Base-by-base conservation (phyloP, 2,329 filamentous ascomycete genomes). In the Penicillium janthinellum region DNA sequence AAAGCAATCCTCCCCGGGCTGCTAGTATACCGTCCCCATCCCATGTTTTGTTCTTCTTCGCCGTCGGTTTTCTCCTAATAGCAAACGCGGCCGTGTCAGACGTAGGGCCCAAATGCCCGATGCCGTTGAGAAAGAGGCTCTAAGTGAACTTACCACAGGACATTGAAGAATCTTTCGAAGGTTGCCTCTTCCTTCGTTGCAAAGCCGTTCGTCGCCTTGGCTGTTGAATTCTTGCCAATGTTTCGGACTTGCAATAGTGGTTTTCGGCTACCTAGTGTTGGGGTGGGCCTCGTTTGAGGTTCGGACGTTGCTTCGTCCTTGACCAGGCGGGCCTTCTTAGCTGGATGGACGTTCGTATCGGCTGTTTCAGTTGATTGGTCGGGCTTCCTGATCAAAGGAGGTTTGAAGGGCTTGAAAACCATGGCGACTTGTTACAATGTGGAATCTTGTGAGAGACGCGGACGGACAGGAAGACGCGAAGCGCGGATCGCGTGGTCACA, bases 21-120 rank as follows among this genome's bases (percentile, higher is more conserved):
- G 81, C 79, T 8, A 91, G 78, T 2, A 90, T 80, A 1, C 88
- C 89, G 73, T 91, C 89, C 2, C 88, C 88, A 68, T 91, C 88
- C 88, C 89, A 91, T 5, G 87, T 91, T 72, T 91, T 91, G 73
- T 91, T 86, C 75, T 91, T 91, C 73, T 90, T 91, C 5, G 79
- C 83, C 0, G 87, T 90, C 54, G 83, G 84, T 72, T 89, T 90
- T 20, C 89, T 85, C 88, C 85, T 86, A 49, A 22, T 12, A 5
- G 22, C 5, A 53, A 8, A 15, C 7, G 52, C 5, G 4, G 17
- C 34, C 14, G n/a, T 50, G 54, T 56, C 28, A 56, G 38, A 35
- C 35, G n/a, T 14, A n/a, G 34, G 12, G 20, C 14, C 41, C 34
- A 47, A 34, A 34, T 45, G 6, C 17, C 15, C n/a, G 28, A 44